Evolutionary conservation across 306 rosid species (phyloP).

Genomic region (Trifolium repens): DNA sequence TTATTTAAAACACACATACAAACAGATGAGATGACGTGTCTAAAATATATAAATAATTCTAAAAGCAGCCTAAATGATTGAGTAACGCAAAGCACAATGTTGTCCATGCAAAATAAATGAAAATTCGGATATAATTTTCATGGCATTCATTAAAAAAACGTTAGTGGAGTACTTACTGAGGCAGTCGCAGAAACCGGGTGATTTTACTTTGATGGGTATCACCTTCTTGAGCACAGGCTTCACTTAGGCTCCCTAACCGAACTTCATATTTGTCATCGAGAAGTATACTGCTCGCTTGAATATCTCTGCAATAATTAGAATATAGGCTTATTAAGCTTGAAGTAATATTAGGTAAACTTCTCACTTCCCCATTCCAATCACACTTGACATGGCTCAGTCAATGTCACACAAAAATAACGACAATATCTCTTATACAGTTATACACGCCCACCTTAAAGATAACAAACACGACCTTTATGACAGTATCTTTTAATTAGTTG

Average conservation of each 20-base stretch:
- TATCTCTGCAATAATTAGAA: conserved; percentile 65
- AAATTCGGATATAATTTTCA: conserved; percentile 8
- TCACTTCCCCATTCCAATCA: conserved; percentile 17
- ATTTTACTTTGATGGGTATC: conserved; percentile 84
- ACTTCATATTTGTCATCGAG: conserved; percentile 98
- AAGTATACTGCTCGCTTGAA: conserved; percentile 94
- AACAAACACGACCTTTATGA: conserved; percentile 26
- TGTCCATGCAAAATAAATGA: conserved; percentile 35
- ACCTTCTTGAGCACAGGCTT: conserved; percentile 79
- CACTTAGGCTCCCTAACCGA: conserved; percentile 88
- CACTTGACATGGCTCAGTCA: conserved; percentile 10
- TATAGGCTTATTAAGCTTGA: conserved; percentile 44
- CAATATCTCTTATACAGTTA: conserved; percentile 9
- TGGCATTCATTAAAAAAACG: conserved; percentile 29
- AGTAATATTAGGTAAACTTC: background rate
- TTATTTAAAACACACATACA: background rate
- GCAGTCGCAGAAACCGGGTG: conserved; percentile 65
- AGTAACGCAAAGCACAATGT: conserved; percentile 23
- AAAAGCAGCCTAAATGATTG: conserved; percentile 25
- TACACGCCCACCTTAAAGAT: conserved; percentile 4
- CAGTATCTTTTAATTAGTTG: conserved; percentile 13
- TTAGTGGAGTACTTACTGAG: conserved; percentile 51
- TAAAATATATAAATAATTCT: conserved; percentile 15
- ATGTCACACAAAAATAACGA: conserved; percentile 22
- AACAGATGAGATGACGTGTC: background rate